phyloP scores from a whole-genome alignment of 1,284 basidiomycete genomes.

The Cutaneotrichosporon cyanovorans region DNA sequence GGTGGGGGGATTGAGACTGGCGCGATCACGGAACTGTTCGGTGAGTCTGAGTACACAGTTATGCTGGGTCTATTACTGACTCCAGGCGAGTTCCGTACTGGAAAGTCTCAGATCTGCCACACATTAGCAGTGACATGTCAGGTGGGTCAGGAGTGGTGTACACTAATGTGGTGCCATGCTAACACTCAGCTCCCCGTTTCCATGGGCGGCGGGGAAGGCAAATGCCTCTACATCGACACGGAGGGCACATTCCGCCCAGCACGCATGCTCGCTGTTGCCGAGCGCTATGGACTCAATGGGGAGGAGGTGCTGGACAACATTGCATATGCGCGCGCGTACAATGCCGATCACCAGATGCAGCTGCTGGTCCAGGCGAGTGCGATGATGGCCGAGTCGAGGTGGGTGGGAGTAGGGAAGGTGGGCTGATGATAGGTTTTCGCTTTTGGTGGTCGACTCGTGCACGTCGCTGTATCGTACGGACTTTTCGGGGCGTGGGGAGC shows the following conservation, averaged over 20 bases:
- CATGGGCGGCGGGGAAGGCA: conserved; percentile 99
- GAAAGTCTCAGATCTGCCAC: conserved; percentile 97
- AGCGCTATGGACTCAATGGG: conserved; percentile 89
- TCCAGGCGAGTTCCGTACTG: conserved; percentile 80
- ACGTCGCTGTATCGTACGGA: conserved; percentile 95
- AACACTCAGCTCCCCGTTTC: conserved; percentile 67
- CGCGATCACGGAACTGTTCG: conserved; percentile 95
- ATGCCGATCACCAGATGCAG: conserved; percentile 93
- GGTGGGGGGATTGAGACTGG: conserved; percentile 99
- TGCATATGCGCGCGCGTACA: conserved; percentile 96
- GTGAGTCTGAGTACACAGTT: conserved; percentile 37
- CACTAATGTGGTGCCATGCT: conserved; percentile 2
- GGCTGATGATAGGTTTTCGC: conserved; percentile 64
- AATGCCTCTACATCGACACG: conserved; percentile 98
- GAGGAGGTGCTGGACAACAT: conserved; percentile 98
- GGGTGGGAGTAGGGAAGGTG: conserved; percentile 15
- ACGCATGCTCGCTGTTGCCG: conserved; percentile 87
- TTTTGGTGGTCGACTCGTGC: conserved; percentile 94
- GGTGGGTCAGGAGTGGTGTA: conserved; percentile 33
- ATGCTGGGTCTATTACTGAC: conserved; percentile 14
- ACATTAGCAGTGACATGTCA: conserved; percentile 97
- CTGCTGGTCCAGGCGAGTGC: conserved; percentile 87
- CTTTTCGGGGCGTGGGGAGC: conserved; percentile 89
- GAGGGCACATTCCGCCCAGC: conserved; percentile 98
- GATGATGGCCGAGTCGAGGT: conserved; percentile 96